Percentiles rank a stretch among this genome's conserved stretches.
phyloP scores from a whole-genome alignment of 805 yeast species.

The Pichia nakasei region DNA sequence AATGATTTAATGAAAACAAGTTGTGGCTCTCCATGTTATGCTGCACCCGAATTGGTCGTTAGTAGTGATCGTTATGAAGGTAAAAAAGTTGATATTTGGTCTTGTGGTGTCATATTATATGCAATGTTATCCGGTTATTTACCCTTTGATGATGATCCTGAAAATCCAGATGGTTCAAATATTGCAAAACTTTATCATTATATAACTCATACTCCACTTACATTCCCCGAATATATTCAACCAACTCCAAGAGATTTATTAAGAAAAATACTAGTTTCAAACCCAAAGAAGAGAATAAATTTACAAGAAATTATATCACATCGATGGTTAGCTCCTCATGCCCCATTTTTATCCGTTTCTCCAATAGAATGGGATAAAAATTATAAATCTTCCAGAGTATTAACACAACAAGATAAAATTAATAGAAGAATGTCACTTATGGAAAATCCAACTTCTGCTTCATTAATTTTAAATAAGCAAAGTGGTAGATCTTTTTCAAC shows the following conservation, averaged over 20 bases:
- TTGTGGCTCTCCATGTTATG: constrained; percentile 97
- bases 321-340: constrained; percentile 83
- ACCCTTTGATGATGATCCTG: constrained; percentile 96
- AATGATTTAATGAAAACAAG: constrained; percentile 85
- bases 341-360: constrained; percentile 69
- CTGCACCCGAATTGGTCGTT: constrained; percentile 94
- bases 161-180: constrained; percentile 93
- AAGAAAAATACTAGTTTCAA: constrained; percentile 74
- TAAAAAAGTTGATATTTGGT: constrained; percentile 93
- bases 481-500: constrained; percentile 30
- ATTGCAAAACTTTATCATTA: constrained; percentile 85
- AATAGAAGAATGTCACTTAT: constrained; percentile 35
- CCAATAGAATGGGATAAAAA: constrained; percentile 86
- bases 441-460: constrained; percentile 35
- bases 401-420: constrained; percentile 18
- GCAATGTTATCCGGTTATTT: constrained; percentile 97
- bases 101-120: constrained; percentile 88
- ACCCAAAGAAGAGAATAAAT: constrained; percentile 68
- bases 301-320: constrained; percentile 69
- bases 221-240: constrained; percentile 89
- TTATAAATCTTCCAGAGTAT: constrained; percentile 33
- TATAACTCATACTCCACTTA: constrained; percentile 83
- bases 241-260: constrained; percentile 88
- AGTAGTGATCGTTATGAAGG: constrained; percentile 85
- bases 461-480: constrained; percentile 28